Evolutionary conservation across 139 green algal genomes (phyloP).

Genomic region (Chlamydomonas schloesseri): DNA sequence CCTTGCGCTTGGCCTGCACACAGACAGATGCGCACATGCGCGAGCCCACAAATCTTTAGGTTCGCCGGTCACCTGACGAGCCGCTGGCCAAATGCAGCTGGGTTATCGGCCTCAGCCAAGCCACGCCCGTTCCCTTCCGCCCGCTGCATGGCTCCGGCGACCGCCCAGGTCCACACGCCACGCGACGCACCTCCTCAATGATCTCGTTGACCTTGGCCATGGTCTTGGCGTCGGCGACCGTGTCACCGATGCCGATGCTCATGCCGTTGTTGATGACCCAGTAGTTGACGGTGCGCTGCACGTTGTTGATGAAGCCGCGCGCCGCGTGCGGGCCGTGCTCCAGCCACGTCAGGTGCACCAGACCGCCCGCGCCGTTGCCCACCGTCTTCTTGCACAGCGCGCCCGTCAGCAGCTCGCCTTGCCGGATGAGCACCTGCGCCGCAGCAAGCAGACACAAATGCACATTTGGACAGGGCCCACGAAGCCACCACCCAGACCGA

Average conservation of each 20-base stretch:
- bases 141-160: no score
- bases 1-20: conserved; percentile 82
- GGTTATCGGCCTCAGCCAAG: no score
- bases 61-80: no score
- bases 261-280: conserved; percentile 96
- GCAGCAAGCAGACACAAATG: no score
- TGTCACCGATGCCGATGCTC: conserved; percentile 97
- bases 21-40: no score
- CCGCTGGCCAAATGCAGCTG: no score
- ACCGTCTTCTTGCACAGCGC: conserved; percentile 98
- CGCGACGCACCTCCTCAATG: conserved; percentile 77
- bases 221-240: conserved; percentile 93
- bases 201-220: conserved; percentile 95
- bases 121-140: no score
- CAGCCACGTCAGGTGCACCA: conserved; percentile 97
- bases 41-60: neutral
- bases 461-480: neutral
- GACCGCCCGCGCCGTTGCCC: conserved; percentile 81
- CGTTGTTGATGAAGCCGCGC: conserved; percentile 79
- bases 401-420: conserved; percentile 84
- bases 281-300: conserved; percentile 94
- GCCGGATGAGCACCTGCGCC: conserved; percentile 90
- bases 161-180: no score
- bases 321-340: conserved; percentile 92
- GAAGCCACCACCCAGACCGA: no score